Base-by-base conservation (phyloP, 495 filamentous ascomycete species). In the Clohesyomyces aquaticus region DNA sequence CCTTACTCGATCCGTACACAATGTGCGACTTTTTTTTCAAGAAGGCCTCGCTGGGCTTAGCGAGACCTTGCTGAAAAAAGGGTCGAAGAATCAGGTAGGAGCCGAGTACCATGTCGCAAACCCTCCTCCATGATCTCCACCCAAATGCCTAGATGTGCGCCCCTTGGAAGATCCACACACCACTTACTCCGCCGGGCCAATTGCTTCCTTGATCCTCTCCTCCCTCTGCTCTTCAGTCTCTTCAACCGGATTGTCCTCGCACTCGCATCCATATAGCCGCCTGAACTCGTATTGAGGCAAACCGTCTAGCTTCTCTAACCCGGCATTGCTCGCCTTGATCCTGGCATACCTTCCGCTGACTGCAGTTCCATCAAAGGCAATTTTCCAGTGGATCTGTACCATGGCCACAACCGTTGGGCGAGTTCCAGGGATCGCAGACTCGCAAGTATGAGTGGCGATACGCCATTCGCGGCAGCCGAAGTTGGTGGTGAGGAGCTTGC, bases 301-400 rank as follows among this genome's bases (percentile, higher is more conserved):
- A 0, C 76, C 81, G 66, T 86, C 78, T 59, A 98, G 61, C 38
- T 74, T 67, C 19, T 76, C 64, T 52, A 91, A 61, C 0, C 90
- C 90, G 51, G 80, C 81, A 67, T 88, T 83, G 48, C 89, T 88
- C 2, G 88, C 91, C 42, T 81, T 85, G 16, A 90, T 72, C 73
- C 90, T 93, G 0, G 90, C 91, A 76, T 88, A 85, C 54, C 87
- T 81, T 0, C 81, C 80, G 51, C 85, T 91, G 8, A 77, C 81
- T 0, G 85, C 84, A 38, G 78, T 77, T 0, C 81, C 86, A 55
- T 88, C 79, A 0, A 85, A 85, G 32, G 91, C 71, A 50, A 90
- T 79, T 42, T 82, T 67, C 43, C 84, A 81, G 69, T 98, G 94
- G 6, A 98, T 82, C 70, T 93, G 78, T 19, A 97, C 81, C 2